Evolutionary conservation across 495 filamentous ascomycete genomes (phyloP).

Genomic region (Schizothecium vesticola): DNA sequence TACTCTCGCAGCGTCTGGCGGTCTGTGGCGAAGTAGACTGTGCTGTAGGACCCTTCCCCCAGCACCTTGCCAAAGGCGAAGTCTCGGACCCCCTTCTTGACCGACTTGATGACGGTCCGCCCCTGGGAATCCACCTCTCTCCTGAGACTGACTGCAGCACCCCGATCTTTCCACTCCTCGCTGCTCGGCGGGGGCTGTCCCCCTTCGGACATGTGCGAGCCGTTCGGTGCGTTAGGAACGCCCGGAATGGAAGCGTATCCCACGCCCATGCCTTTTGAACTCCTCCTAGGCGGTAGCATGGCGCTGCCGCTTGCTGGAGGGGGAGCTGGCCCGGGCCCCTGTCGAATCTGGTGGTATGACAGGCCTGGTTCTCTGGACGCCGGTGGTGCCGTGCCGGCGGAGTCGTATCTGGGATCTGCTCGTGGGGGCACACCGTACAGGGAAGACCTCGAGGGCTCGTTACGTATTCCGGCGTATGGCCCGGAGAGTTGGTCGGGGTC

Average conservation of each 20-base stretch:
- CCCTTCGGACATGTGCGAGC: slow-evolving; percentile 53
- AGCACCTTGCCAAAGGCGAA: slow-evolving; percentile 90
- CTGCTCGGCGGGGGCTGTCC: slow-evolving; percentile 62
- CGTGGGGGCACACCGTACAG: slow-evolving; percentile 51
- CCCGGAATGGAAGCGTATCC: slow-evolving; percentile 42
- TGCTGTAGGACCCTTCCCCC: slow-evolving; percentile 97
- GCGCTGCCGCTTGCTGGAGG: slow-evolving; percentile 50
- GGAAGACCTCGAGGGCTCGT: slow-evolving; percentile 60
- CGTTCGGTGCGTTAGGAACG: slow-evolving; percentile 32
- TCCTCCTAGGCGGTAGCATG: slow-evolving; percentile 59
- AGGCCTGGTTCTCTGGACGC: slow-evolving; percentile 66
- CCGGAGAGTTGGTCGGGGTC: slow-evolving; percentile 35
- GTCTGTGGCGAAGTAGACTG: slow-evolving; percentile 90
- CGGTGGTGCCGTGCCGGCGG: slow-evolving; percentile 56
- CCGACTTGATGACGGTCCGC: slow-evolving; percentile 68
- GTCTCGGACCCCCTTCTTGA: slow-evolving; percentile 97
- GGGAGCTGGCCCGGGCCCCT: slow-evolving; percentile 30
- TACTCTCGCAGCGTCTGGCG: slow-evolving; percentile 94
- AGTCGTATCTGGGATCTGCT: slow-evolving; percentile 57
- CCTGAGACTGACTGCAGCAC: slow-evolving; percentile 72
- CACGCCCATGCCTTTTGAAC: slow-evolving; percentile 56
- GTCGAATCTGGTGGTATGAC: slow-evolving; percentile 57
- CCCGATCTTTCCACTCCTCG: slow-evolving; percentile 93
- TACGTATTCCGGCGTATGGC: slow-evolving; percentile 52
- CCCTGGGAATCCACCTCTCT: slow-evolving; percentile 81